Evolutionary conservation across 163 green algal genomes (phyloP).

Genomic region (Chlamydomonas reinhardtii): DNA sequence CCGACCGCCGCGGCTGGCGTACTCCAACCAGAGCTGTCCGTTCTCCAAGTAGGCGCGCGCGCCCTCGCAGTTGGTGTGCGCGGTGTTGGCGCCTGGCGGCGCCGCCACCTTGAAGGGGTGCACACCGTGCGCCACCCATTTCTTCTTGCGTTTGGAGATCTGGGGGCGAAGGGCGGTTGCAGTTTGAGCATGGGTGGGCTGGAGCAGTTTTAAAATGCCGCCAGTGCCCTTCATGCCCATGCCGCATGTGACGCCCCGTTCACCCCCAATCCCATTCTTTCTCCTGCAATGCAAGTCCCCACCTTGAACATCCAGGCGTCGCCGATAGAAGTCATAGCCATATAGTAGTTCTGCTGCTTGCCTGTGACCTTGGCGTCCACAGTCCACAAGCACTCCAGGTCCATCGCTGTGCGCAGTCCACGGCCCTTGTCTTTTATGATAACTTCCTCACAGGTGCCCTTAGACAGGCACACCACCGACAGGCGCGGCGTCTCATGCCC

Average conservation of each 20-base stretch:
- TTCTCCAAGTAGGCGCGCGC: slow-evolving; percentile 24
- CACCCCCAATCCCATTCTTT: too few species aligned
- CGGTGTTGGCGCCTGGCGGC: neutral
- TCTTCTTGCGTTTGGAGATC: slow-evolving; percentile 15
- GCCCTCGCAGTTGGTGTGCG: slow-evolving; percentile 29
- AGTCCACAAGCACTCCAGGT: slow-evolving; percentile 39
- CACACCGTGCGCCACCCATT: slow-evolving; percentile 38
- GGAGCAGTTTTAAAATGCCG: too few species aligned
- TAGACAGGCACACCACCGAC: neutral
- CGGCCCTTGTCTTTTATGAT: slow-evolving; percentile 40
- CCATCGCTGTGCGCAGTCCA: slow-evolving; percentile 7
- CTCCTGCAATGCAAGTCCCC: neutral
- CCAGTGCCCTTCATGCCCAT: too few species aligned
- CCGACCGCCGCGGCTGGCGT: slow-evolving; percentile 15
- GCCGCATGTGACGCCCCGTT: too few species aligned
- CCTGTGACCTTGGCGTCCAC: slow-evolving; percentile 9
- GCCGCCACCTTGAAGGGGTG: slow-evolving; percentile 5
- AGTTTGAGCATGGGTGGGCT: too few species aligned
- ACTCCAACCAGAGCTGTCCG: slow-evolving; percentile 32
- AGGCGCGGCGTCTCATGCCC: slow-evolving; percentile 1
- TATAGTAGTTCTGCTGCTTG: slow-evolving; percentile 28
- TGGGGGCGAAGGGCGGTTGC: neutral
- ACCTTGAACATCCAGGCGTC: slow-evolving; percentile 39
- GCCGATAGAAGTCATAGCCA: slow-evolving; percentile 13
- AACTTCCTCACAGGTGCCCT: neutral